These are phyloP conservation scores for Dillenia turbinata DNA, from an alignment of 164 flowering plant species.

Conservation along the genomic window DNA sequence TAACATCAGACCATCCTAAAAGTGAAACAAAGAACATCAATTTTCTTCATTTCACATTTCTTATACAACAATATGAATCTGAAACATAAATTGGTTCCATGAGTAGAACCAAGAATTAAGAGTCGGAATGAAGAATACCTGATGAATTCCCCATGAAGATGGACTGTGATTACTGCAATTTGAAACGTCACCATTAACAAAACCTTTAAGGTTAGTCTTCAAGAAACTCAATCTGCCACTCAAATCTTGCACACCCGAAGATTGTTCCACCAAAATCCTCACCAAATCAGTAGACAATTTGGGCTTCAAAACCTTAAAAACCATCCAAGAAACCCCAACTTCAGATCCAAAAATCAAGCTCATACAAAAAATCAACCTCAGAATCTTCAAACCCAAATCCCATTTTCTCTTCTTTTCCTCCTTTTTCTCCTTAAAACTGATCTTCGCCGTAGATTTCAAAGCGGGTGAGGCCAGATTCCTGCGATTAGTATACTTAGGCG, in stretches of 20 bases:
- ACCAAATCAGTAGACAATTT: conserved; percentile 37
- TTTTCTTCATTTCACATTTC: too few relatives aligned
- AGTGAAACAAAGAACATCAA: too few relatives aligned
- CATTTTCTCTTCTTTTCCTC: conserved; percentile 14
- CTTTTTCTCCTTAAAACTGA: conserved; percentile 10
- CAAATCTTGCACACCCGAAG: conserved; percentile 33
- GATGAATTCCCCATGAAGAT: conserved; percentile 57
- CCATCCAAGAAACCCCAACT: conserved; percentile 33
- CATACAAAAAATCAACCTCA: conserved; percentile 28
- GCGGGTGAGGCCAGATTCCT: conserved; percentile 18
- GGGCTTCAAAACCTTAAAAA: conserved; percentile 33
- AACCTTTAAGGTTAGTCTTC: conserved; percentile 34
- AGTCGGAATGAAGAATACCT: conserved; percentile 29
- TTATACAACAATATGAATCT: neutral
- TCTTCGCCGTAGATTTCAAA: conserved; percentile 33
- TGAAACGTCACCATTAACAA: conserved; percentile 28
- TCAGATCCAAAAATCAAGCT: conserved; percentile 35
- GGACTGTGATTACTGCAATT: conserved; percentile 33
- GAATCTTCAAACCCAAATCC: conserved; percentile 9
- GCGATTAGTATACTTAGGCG: conserved; percentile 26
- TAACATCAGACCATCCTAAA: conserved; percentile 58
- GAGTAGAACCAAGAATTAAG: neutral
- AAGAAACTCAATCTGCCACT: conserved; percentile 32
- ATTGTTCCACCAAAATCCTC: conserved; percentile 30
- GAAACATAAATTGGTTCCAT: neutral